A percentile compares a stretch with the other conserved stretches of the same genome.
These are phyloP conservation scores for Aureobasidium sp. DNA, from an alignment of 2,329 filamentous ascomycete species.

Conservation along the genomic window DNA sequence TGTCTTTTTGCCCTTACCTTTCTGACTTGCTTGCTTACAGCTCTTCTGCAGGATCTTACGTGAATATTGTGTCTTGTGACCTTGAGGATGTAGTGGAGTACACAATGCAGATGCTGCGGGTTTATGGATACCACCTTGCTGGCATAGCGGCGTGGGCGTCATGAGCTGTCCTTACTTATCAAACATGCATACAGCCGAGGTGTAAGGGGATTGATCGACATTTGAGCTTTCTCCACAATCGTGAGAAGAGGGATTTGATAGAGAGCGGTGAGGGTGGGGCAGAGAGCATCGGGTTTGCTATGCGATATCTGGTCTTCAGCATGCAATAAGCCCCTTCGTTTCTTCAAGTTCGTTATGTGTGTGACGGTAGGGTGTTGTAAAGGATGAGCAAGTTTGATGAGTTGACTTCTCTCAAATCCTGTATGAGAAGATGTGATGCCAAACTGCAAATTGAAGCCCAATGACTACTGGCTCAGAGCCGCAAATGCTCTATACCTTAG, in stretches of 20 bases:
- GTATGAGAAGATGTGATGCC: too few species aligned
- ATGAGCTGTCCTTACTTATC: not conserved
- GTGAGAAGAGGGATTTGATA: not conserved
- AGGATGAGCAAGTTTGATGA: too few species aligned
- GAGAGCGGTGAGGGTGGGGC: not conserved
- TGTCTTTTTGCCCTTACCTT: not conserved
- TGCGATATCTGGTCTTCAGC: too few species aligned
- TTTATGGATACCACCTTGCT: too few species aligned
- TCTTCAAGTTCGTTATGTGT: too few species aligned
- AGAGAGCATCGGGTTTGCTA: too few species aligned
- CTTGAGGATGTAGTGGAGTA: too few species aligned
- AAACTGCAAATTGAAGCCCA: not conserved
- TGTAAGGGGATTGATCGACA: not conserved
- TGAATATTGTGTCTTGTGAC: too few species aligned
- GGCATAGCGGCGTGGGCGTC: not conserved
- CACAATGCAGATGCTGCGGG: not conserved
- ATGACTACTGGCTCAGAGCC: not conserved
- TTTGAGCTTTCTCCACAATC: not conserved
- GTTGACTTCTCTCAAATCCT: too few species aligned
- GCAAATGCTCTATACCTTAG: not conserved
- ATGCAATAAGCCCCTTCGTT: too few species aligned
- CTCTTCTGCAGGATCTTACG: too few species aligned
- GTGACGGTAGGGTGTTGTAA: too few species aligned
- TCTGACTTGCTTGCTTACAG: not conserved
- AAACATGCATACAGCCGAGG: constrained; percentile 7